Base-by-base conservation (phyloP, 2,329 filamentous ascomycete species). In the Colletotrichum spaethianum region DNA sequence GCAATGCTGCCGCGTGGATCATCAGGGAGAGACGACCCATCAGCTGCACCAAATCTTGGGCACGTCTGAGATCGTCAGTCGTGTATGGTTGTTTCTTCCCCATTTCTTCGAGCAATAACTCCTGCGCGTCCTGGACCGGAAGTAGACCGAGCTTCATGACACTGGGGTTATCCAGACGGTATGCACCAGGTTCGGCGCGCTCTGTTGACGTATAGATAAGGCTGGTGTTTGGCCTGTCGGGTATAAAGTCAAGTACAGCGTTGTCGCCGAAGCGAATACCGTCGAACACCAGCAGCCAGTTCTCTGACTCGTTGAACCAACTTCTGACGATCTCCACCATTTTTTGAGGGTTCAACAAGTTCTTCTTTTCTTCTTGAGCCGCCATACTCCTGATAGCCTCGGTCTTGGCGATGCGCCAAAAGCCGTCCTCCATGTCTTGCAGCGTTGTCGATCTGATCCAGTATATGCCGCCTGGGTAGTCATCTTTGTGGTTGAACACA, bases 151-250 rank as follows among this genome's bases (percentile, higher is more conserved):
- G 83, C 56, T 85, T 85, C 61, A 93, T 86, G 7, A 85, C 83
- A 79, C 85, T 86, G 73, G 82, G 91, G 81, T 86, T 92, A 84
- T 86, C 90, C 81, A 83, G 93, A 70, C 82, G 87, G 79, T 85
- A 88, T 78, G 85, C 88, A 78, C 86, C 90, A 1, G 82, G 83
- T 18, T 85, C 83, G 4, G 88, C 89, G 48, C 85, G 85, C 74
- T 93, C 90, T 0, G 92, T 88, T 0, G 91, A 93, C 0, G 92
- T 93, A 75, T 92, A 92, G 33, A 94, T 91, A 59, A 93, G 86
- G 75, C 89, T 90, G 18, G 90, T 92, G 67, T 89, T 86, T 72
- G 83, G 86, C 36, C 86, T 86, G 75, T 91, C 91, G 0, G 92
- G 92, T n/a, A 94, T 88, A 73, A 91, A 92, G 46, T 86, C 82